Conservation (phyloP, 192 early-diverging fungal genomes). For the Backusella morwellensis region DNA sequence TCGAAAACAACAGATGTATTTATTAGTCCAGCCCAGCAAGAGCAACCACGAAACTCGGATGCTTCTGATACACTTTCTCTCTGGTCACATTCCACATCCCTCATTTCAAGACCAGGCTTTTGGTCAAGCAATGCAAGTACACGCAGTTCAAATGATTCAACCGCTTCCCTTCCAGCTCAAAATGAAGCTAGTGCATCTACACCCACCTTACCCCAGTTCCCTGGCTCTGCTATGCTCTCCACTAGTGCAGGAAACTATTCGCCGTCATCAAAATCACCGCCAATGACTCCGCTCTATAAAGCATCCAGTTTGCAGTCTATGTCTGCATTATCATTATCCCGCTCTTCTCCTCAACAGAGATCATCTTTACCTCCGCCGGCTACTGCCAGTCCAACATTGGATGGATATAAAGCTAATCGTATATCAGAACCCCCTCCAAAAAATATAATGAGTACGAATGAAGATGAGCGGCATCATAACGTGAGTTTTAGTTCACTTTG, state of each 20-base stretch:
- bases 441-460: neutral
- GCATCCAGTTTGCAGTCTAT: neutral
- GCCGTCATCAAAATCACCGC: constrained; percentile 7
- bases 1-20: constrained; percentile 32
- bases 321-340: neutral
- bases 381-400: neutral
- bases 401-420: neutral
- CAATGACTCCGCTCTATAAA: neutral
- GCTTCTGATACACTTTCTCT: constrained; percentile 18
- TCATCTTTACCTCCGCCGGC: neutral
- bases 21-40: constrained; percentile 18
- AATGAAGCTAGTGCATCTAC: neutral
- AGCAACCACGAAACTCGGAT: constrained; percentile 12
- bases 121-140: constrained; percentile 17
- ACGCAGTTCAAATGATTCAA: constrained; percentile 23
- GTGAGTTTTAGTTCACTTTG: neutral
- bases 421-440: constrained; percentile 11
- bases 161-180: neutral
- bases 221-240: constrained; percentile 16
- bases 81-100: constrained; percentile 14
- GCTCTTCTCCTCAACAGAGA: neutral
- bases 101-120: constrained; percentile 11
- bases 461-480: neutral
- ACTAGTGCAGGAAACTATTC: constrained; percentile 2
- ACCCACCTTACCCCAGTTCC: constrained; percentile 20